These are phyloP conservation scores for Capsicum chinense DNA, from an alignment of 257 asterid species.

Conservation along the genomic window DNA sequence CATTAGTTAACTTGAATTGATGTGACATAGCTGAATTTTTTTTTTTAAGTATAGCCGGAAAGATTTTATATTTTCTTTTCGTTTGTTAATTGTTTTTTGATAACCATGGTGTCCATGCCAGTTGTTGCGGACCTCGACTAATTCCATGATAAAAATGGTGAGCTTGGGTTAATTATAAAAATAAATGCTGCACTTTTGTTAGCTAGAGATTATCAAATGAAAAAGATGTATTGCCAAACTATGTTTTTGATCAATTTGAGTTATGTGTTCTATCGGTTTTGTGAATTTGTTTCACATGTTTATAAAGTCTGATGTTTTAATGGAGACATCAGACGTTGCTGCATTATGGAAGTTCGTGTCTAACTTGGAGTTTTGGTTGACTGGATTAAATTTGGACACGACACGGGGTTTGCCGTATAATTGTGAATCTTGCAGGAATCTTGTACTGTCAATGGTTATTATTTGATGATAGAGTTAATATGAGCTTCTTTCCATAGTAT, in stretches of 20 bases:
- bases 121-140: no score
- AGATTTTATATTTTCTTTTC: neutral
- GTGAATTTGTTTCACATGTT: constrained; percentile 2
- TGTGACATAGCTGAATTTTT: neutral
- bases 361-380: neutral
- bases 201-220: neutral
- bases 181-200: neutral
- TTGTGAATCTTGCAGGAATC: constrained; percentile 2
- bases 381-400: neutral
- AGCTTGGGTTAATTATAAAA: neutral
- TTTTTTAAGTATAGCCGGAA: neutral
- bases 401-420: neutral
- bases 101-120: no score
- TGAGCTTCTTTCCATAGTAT: constrained; percentile 3
- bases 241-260: constrained; percentile 15
- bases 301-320: neutral
- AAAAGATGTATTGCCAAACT: neutral
- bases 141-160: no score
- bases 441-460: neutral
- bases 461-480: neutral
- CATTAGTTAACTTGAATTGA: neutral
- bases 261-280: neutral
- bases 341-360: neutral
- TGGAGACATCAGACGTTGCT: neutral
- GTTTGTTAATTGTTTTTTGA: neutral